A percentile compares a stretch with the other conserved stretches of the same genome.
These are phyloP conservation scores for Arctostaphylos glauca DNA, from an alignment of 148 eudicot species.

Conservation along the genomic window DNA sequence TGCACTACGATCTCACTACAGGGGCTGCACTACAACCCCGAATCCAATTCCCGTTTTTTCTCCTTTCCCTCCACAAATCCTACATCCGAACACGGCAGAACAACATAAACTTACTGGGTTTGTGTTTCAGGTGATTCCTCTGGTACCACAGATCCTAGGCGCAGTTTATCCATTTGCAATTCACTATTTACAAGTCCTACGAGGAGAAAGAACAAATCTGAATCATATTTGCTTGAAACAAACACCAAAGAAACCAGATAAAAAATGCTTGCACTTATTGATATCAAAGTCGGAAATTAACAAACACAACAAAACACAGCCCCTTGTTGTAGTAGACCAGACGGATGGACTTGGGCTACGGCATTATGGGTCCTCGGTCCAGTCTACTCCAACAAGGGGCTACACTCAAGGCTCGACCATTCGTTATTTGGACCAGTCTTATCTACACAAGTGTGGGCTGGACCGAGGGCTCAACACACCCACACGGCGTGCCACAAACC, in stretches of 20 bases:
- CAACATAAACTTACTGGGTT: slow-evolving; percentile 26
- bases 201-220: background rate
- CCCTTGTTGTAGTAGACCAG: too few species aligned
- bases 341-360: too few species aligned
- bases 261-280: background rate
- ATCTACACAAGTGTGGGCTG: too few species aligned
- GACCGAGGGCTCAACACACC: too few species aligned
- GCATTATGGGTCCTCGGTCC: too few species aligned
- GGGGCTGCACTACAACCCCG: too few species aligned
- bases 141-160: slow-evolving; percentile 10
- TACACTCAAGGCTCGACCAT: too few species aligned
- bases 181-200: slow-evolving; percentile 33
- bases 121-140: slow-evolving; percentile 24
- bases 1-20: too few species aligned
- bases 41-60: background rate
- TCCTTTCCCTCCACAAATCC: background rate
- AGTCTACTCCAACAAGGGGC: too few species aligned
- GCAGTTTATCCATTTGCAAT: slow-evolving; percentile 46
- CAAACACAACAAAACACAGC: too few species aligned
- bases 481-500: too few species aligned
- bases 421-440: too few species aligned
- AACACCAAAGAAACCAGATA: background rate
- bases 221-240: background rate
- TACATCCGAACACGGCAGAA: background rate
- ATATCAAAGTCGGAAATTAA: background rate